These are phyloP conservation scores for Xylaria sp. DNA, from an alignment of 2,329 filamentous ascomycete genomes.

Conservation along the genomic window DNA sequence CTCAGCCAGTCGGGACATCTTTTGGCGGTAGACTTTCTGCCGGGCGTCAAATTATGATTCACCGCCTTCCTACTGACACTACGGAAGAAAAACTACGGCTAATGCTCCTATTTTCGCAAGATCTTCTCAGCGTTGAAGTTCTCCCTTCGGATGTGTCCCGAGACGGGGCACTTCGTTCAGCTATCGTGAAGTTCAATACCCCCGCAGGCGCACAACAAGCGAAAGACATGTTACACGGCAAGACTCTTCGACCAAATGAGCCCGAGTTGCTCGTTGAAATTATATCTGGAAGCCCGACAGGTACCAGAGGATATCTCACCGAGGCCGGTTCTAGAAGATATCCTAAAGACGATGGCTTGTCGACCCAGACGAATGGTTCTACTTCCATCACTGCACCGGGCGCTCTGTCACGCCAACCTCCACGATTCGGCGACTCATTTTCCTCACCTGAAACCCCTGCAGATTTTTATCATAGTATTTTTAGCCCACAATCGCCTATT, in stretches of 20 bases:
- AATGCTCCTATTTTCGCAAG: constrained; percentile 65
- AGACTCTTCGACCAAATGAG: constrained; percentile 56
- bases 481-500: constrained; percentile 76
- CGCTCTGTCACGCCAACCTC: constrained; percentile 57
- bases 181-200: constrained; percentile 59
- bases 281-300: constrained; percentile 48
- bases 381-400: constrained; percentile 53
- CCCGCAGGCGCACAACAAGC: constrained; percentile 60
- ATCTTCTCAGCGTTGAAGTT: constrained; percentile 58
- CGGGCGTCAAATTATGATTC: constrained; percentile 55
- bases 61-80: constrained; percentile 59
- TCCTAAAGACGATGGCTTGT: constrained; percentile 53
- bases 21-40: constrained; percentile 46
- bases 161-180: constrained; percentile 57
- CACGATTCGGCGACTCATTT: constrained; percentile 67
- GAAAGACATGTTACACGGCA: constrained; percentile 63
- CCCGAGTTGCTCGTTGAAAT: constrained; percentile 67
- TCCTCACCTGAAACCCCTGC: constrained; percentile 64
- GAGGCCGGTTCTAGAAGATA: constrained; percentile 55
- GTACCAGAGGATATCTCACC: constrained; percentile 57
- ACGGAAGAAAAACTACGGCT: constrained; percentile 59
- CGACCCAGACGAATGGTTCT: constrained; percentile 49
- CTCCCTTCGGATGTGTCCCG: constrained; percentile 55
- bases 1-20: constrained; percentile 48
- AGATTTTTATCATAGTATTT: constrained; percentile 68